Conservation (phyloP, 495 filamentous ascomycete genomes). For the Tuber borchii region DNA sequence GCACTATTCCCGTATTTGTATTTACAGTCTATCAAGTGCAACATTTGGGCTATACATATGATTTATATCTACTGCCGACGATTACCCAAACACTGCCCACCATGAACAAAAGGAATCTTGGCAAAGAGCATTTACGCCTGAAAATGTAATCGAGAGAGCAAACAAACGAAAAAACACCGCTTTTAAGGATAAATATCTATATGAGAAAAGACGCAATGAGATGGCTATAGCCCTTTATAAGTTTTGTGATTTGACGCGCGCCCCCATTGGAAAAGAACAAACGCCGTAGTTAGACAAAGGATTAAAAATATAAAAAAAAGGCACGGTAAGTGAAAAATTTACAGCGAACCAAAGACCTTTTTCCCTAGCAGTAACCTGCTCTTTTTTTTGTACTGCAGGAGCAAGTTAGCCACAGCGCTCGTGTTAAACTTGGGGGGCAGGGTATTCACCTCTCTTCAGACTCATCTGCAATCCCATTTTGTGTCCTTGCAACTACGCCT, state of each 20-base stretch:
- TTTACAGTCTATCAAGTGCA: not conserved
- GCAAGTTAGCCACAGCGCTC: constrained; percentile 1
- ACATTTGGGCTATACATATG: not conserved
- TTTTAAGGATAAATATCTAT: not conserved
- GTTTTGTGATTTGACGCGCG: not conserved
- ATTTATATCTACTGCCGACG: not conserved
- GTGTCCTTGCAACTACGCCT: constrained; percentile 26
- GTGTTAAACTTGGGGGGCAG: not conserved
- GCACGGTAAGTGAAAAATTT: not conserved
- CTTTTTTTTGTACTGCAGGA: constrained; percentile 42
- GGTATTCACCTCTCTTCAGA: constrained; percentile 44
- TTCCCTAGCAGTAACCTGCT: constrained; percentile 47
- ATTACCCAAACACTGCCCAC: not conserved
- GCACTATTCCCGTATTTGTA: not conserved
- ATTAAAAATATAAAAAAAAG: not conserved
- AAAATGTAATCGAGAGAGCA: not conserved
- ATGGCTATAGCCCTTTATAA: not conserved
- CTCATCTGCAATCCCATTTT: constrained; percentile 29
- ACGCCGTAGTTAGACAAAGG: not conserved
- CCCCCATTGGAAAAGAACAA: constrained; percentile 1
- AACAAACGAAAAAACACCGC: not conserved
- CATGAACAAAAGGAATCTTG: not conserved
- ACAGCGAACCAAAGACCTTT: constrained; percentile 42
- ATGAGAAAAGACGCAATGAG: not conserved
- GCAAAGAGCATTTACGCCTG: not conserved